A percentile compares a stretch with the other conserved stretches of the same genome.
These are phyloP conservation scores for Persicaria maculosa DNA, from an alignment of 148 eudicot species.

Conservation along the genomic window DNA sequence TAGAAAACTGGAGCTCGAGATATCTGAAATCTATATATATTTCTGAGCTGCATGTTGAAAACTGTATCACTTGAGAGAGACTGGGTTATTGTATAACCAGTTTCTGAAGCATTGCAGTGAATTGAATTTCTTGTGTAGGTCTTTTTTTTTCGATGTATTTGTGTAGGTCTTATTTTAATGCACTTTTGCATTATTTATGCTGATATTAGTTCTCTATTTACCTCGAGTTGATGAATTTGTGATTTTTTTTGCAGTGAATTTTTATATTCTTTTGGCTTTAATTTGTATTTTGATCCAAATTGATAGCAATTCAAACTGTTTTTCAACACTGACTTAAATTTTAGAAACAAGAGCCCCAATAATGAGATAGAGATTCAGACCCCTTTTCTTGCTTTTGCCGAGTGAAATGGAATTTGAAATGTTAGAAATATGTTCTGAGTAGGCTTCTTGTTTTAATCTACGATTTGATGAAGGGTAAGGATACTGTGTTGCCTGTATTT, in stretches of 20 bases:
- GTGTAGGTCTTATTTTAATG: background rate
- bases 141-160: background rate
- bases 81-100: background rate
- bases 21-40: too few species aligned
- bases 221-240: too few species aligned
- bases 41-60: too few species aligned
- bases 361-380: too few species aligned
- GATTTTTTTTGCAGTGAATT: too few species aligned
- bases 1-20: too few species aligned
- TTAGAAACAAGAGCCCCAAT: too few species aligned
- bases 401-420: background rate
- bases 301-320: too few species aligned
- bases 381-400: background rate
- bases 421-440: background rate
- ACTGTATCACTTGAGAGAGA: background rate
- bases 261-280: too few species aligned
- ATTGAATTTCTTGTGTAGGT: background rate
- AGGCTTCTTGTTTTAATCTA: slow-evolving; percentile 26
- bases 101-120: background rate
- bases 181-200: background rate
- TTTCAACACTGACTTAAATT: too few species aligned
- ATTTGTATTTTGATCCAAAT: too few species aligned
- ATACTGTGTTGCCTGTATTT: slow-evolving; percentile 65
- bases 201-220: background rate
- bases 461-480: slow-evolving; percentile 85